These are phyloP conservation scores for Didymella lethalis DNA, from an alignment of 2,329 filamentous ascomycete genomes.

Conservation along the genomic window DNA sequence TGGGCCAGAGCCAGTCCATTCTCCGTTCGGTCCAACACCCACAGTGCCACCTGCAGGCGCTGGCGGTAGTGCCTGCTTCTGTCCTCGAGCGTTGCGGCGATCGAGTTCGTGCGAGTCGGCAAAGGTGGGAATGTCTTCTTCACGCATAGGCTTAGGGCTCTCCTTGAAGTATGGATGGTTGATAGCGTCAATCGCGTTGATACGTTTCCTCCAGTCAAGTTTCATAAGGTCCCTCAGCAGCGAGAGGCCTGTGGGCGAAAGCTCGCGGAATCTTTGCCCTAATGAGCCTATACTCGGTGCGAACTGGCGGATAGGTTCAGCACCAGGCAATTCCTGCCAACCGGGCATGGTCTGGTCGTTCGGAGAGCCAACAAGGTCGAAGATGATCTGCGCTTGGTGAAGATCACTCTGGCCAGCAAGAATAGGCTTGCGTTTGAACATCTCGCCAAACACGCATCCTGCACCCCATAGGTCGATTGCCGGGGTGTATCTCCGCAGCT, in stretches of 20 bases:
- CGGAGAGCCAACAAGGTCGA: constrained; percentile 88
- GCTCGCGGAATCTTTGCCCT: constrained; percentile 76
- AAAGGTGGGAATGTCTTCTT: constrained; percentile 87
- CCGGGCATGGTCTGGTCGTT: constrained; percentile 92
- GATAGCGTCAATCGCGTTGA: constrained; percentile 93
- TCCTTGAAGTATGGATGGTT: constrained; percentile 91
- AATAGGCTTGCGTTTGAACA: constrained; percentile 94
- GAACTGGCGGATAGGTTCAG: constrained; percentile 73
- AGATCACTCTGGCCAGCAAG: constrained; percentile 86
- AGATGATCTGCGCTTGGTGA: constrained; percentile 92
- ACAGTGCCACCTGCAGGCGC: constrained; percentile 92
- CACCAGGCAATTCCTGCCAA: constrained; percentile 83
- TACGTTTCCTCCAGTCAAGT: constrained; percentile 85
- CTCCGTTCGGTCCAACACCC: constrained; percentile 71
- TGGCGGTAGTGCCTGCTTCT: constrained; percentile 83
- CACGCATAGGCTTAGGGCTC: constrained; percentile 77
- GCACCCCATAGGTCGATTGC: constrained; percentile 99
- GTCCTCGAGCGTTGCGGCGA: constrained; percentile 85
- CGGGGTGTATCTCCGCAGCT: constrained; percentile 90
- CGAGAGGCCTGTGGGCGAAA: constrained; percentile 75
- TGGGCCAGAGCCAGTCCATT: constrained; percentile 62
- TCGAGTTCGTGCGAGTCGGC: constrained; percentile 98
- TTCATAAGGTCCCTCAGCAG: constrained; percentile 82
- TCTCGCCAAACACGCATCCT: constrained; percentile 98
- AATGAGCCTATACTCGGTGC: constrained; percentile 71